Evolutionary conservation across 495 filamentous ascomycete species (phyloP), one percentile per base, ranked within the genome.

Genomic region (Penicillium daleae): DNA sequence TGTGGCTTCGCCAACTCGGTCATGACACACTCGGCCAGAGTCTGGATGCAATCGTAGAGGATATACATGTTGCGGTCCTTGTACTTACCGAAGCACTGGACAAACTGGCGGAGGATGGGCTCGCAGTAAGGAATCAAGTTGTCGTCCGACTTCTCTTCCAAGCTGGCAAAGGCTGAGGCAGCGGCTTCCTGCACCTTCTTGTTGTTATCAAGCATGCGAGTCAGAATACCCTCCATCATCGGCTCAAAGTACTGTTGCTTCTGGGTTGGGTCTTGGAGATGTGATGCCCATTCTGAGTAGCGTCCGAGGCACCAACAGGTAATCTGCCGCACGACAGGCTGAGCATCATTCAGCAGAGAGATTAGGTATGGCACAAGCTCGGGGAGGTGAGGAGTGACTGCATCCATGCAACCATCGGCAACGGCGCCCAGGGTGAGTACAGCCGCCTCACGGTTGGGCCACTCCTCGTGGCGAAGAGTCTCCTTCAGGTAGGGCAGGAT

Each of bases 21-120:
- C 53, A 92, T 90, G 51, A 98, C 90, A 73, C 93, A 89, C 71
- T 99, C 96, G 15, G 95, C 95, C 40, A 99, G 80, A 0, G 96
- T 98, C 76, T 99, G 95, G 51, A 99, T 91, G 76, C 95, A 99
- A 78, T 98, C 96, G 77, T 99, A 99, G 37, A 99, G 87, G 60
- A 98, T 92, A 79, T 94, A 97, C 87, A 97, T 97, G 80, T 99
- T 99, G 54, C 92, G 87, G 73, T 98, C 94, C 81, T 99, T 97
- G 85, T 98, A 99, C 74, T 89, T 91, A 27, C 76, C 82, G 78
- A 99, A 98, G 74, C 96, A 98, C 61, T 84, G 78, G 42, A 97
- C 94, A 69, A 93, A 98, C 73, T 98, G 96, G 44, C 86, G 87
- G 53, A 98, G 86, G 66, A 99, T 99, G 31, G 92, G 91, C 51